Evolutionary conservation across 2,329 filamentous ascomycete species (phyloP), one percentile per base, ranked within the genome.

Genomic region (Cordyceps militaris): DNA sequence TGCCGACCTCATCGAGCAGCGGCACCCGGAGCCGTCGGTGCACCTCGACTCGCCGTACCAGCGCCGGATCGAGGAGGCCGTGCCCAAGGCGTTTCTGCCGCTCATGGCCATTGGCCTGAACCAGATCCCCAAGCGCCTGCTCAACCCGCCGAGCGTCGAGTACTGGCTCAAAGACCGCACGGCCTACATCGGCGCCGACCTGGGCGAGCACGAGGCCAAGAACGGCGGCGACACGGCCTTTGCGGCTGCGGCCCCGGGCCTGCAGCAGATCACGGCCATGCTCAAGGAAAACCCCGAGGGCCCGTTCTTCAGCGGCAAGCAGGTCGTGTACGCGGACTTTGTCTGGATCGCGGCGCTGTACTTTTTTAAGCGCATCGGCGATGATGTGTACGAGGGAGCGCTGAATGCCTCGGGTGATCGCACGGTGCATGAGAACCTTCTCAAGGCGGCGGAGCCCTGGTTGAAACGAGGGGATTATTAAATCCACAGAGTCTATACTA

Each of bases 261-360:
- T 79, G 9, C 62, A 63, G 8, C 66, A 72, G 47, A 63, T 74
- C 1, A 74, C 76, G 49, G 73, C 66, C 1, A 62, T 83, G 56
- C 64, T 88, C 61, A 77, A 78, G 63, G 79, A 84, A 69, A 79
- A 79, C 38, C 66, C 71, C 0, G 75, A 77, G 0, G 86, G 87
- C 0, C 81, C 82, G 0, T 89, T 82, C 66, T 82, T 89, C 56
- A 50, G 80, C 60, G 87, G 87, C 0, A 69, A 78, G 48, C 76
- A 74, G 59, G 71, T 77, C 4, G 75, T 74, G 38, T 87, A 81
- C 66, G 78, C 78, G 4, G 84, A 85, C 65, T 81, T 88, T 57
- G 72, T 83, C 2, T 78, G 83, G 64, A 77, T 77, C 0, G 74
- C 73, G 1, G 71, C 73, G 34, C 61, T 85, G 58, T 68, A 79